Conservation (phyloP, 2,329 filamentous ascomycete genomes). For the Aspergillus pseudotamarii region DNA sequence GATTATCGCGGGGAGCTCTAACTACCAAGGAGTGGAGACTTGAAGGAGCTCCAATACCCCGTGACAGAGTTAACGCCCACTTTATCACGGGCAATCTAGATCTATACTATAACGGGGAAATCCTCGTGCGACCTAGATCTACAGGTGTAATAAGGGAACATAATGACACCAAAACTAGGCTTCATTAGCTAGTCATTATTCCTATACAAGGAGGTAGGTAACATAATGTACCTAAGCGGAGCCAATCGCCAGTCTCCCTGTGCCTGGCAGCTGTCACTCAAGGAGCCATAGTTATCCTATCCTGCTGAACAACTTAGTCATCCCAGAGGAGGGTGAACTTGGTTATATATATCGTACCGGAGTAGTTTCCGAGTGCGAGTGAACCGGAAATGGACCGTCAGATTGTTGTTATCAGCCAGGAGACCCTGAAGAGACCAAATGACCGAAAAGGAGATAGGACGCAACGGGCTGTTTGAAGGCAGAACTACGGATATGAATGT, state of each 20-base stretch:
- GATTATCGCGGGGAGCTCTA: slow-evolving; percentile 1
- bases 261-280: neutral
- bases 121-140: neutral
- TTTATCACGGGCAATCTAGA: neutral
- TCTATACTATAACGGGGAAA: neutral
- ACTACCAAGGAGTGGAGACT: neutral
- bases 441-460: neutral
- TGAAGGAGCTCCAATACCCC: neutral
- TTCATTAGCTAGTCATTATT: neutral
- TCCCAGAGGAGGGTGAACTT: neutral
- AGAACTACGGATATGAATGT: neutral
- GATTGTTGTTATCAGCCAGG: neutral
- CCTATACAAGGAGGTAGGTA: neutral
- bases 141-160: neutral
- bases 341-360: neutral
- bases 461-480: neutral
- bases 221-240: neutral
- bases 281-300: neutral
- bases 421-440: neutral
- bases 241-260: neutral
- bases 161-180: neutral
- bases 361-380: neutral
- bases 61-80: neutral
- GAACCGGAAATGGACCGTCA: neutral
- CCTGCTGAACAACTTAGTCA: neutral